These are phyloP conservation scores for Chaetothyriales sp. DNA, from an alignment of 2,329 filamentous ascomycete species.

Conservation along the genomic window DNA sequence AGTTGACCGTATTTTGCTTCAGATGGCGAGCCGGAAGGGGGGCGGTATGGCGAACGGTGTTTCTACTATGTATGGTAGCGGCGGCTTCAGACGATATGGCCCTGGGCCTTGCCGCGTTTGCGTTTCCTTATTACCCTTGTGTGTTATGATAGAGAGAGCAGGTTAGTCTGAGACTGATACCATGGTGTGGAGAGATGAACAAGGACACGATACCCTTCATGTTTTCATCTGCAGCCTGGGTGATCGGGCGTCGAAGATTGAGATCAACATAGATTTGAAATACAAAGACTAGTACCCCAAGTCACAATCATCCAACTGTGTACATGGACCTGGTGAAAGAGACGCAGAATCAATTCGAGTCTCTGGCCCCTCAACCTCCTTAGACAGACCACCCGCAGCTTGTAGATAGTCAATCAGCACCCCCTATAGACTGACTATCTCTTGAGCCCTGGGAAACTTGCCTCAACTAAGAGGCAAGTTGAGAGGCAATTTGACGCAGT, in stretches of 20 bases:
- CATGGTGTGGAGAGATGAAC: background rate
- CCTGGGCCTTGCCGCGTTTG: background rate
- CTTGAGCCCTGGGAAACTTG: too few species aligned
- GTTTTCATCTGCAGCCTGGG: background rate
- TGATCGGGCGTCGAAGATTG: background rate
- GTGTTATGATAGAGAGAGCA: background rate
- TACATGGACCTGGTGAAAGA: too few species aligned
- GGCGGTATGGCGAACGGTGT: background rate
- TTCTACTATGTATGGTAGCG: background rate
- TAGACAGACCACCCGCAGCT: too few species aligned
- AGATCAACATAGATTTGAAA: background rate
- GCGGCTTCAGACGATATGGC: background rate
- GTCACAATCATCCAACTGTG: too few species aligned
- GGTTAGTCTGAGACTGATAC: background rate
- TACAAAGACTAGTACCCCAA: background rate
- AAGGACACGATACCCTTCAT: background rate
- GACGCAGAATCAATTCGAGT: too few species aligned
- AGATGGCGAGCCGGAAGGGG: background rate
- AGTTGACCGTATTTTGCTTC: background rate
- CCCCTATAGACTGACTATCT: too few species aligned
- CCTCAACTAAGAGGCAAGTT: too few species aligned
- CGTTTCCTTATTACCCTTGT: background rate
- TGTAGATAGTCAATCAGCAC: too few species aligned
- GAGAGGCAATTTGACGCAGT: too few species aligned
- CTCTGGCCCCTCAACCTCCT: too few species aligned